These are phyloP conservation scores for Litsea cubeba DNA, from an alignment of 164 flowering plant genomes.

Conservation along the genomic window DNA sequence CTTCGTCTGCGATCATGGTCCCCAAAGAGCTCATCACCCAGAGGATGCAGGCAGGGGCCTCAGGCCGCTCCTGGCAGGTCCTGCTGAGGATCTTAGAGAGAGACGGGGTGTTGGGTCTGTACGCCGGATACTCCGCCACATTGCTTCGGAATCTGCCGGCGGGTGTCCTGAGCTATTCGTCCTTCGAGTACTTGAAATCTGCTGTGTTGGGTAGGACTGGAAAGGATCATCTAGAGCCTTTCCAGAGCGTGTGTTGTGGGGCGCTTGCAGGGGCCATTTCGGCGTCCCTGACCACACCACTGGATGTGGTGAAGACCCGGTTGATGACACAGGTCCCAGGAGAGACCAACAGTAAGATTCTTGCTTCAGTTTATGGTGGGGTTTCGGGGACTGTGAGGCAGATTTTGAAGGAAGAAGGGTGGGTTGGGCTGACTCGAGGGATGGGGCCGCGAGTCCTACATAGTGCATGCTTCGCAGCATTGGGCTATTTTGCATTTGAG, in stretches of 20 bases:
- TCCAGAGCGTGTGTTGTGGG: conserved; percentile 86
- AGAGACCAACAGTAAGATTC: conserved; percentile 42
- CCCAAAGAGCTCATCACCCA: conserved; percentile 93
- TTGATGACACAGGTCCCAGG: conserved; percentile 88
- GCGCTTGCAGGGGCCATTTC: conserved; percentile 97
- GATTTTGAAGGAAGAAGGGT: conserved; percentile 88
- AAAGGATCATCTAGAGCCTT: conserved; percentile 53
- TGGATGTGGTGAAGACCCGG: conserved; percentile 96
- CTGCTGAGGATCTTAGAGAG: conserved; percentile 62
- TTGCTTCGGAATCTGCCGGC: conserved; percentile 90
- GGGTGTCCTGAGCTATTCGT: conserved; percentile 91
- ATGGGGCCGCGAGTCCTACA: conserved; percentile 91
- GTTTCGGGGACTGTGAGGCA: conserved; percentile 55
- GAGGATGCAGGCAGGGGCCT: conserved; percentile 81
- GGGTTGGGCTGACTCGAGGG: conserved; percentile 80
- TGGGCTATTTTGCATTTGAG: conserved; percentile 98
- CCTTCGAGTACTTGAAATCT: conserved; percentile 89
- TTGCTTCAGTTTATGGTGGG: conserved; percentile 52
- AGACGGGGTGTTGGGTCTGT: conserved; percentile 87
- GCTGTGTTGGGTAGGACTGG: conserved; percentile 63
- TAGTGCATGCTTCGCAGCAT: conserved; percentile 89
- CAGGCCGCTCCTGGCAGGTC: conserved; percentile 86
- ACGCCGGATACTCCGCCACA: conserved; percentile 93
- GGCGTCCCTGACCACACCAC: conserved; percentile 77
- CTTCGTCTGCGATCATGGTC: conserved; percentile 94